Evolutionary conservation across 2,329 filamentous ascomycete genomes (phyloP).

Genomic region (Ascochyta clinopodiicola): DNA sequence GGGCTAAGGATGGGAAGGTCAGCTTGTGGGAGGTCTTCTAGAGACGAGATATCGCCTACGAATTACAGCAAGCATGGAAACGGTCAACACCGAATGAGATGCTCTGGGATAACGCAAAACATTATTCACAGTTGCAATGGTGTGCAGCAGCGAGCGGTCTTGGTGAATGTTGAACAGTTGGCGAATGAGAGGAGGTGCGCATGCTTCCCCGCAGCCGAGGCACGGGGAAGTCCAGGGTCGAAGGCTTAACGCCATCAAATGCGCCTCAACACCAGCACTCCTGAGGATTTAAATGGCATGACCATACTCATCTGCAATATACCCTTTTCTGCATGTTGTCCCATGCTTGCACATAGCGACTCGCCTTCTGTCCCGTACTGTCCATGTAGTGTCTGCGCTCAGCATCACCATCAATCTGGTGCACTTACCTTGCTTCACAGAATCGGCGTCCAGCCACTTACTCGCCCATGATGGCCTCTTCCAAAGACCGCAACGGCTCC

Average conservation of each 20-base stretch:
- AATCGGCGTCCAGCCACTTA: background rate
- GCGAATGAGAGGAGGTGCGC: conserved; percentile 4
- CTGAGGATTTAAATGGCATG: conserved; percentile 12
- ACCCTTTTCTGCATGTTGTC: background rate
- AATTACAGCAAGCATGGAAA: background rate
- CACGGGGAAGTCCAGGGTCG: conserved; percentile 19
- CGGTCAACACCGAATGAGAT: background rate
- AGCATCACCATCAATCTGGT: background rate
- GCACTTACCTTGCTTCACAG: background rate
- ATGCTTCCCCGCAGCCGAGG: conserved; percentile 29
- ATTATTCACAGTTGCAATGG: background rate
- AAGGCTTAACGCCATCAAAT: conserved; percentile 13
- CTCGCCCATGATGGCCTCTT: conserved; percentile 6
- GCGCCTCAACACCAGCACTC: conserved; percentile 5
- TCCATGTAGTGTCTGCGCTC: conserved; percentile 9
- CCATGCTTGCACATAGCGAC: background rate
- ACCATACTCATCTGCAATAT: background rate
- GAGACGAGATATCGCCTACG: background rate
- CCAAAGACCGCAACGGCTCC: background rate
- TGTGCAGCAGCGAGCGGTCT: background rate
- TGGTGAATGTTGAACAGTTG: background rate
- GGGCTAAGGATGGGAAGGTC: conserved; percentile 93
- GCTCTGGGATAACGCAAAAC: background rate
- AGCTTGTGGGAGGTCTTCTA: conserved; percentile 93
- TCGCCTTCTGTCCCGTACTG: background rate